phyloP scores from a whole-genome alignment of 2,329 filamentous ascomycete species.

The Cryoendolithus antarcticus region DNA sequence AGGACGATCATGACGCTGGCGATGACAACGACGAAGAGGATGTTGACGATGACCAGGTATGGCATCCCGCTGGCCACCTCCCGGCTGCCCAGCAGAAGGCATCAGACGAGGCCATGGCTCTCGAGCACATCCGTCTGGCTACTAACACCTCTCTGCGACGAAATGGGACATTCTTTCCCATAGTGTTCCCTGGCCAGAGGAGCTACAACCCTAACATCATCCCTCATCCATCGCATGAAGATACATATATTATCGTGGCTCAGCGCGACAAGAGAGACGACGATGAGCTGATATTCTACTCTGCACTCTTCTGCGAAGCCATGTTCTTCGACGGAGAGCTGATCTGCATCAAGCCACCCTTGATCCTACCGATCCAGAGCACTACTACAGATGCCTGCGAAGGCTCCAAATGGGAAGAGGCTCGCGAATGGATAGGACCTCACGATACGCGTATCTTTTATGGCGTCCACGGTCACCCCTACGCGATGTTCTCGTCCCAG shows the following conservation, averaged over 20 bases:
- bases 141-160: too few relatives aligned
- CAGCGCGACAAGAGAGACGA: slow-evolving; percentile 27
- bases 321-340: slow-evolving; percentile 32
- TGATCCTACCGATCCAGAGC: slow-evolving; percentile 34
- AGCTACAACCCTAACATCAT: slow-evolving; percentile 46
- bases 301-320: slow-evolving; percentile 41
- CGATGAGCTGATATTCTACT: slow-evolving; percentile 21
- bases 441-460: slow-evolving; percentile 48
- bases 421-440: slow-evolving; percentile 30
- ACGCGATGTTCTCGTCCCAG: slow-evolving; percentile 44
- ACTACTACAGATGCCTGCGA: slow-evolving; percentile 25
- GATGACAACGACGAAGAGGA: too few relatives aligned
- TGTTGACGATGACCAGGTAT: too few relatives aligned
- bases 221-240: slow-evolving; percentile 37
- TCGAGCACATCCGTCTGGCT: too few relatives aligned
- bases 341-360: slow-evolving; percentile 31
- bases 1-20: too few relatives aligned
- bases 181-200: slow-evolving; percentile 33
- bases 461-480: slow-evolving; percentile 36
- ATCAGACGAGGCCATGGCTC: too few relatives aligned
- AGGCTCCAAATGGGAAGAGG: slow-evolving; percentile 11
- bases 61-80: too few relatives aligned
- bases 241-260: slow-evolving; percentile 42
- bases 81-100: too few relatives aligned
- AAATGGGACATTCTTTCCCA: slow-evolving; percentile 36